Evolutionary conservation across 805 yeast species (phyloP), one percentile per base, ranked within the genome.

Genomic region (Kodamaea jinghongensis): DNA sequence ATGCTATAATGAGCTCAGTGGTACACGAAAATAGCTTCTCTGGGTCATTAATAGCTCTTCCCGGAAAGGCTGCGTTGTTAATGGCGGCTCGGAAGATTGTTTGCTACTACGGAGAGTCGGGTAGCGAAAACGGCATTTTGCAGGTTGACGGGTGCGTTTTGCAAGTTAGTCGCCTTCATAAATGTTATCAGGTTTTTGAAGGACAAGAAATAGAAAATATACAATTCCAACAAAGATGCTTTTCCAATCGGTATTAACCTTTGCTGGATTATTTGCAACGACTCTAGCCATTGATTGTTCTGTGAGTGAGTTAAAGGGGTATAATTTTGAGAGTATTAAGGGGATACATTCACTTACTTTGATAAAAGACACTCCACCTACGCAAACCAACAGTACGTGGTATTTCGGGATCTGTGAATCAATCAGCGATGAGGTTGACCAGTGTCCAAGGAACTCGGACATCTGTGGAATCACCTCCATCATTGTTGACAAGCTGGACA

Each of bases 401-500:
- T 78, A 72, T 52, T 47, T 90, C 27, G 83, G 87, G 36, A 67
- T 88, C 6, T 87, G 95, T 63, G 79, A 77, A 33, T 64, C 75
- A 0, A 57, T 72, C n/a, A 56, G 61, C 23, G 54, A 64, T 25
- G 23, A 20, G 23, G 56, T 66, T 6, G 65, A 70, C 7, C 70
- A 70, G 20, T 90, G 97, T 61, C 83, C 89, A 0, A 64, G 65
- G 34, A 80, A 83, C 46, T 78, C 90, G 1, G 86, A 85, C 47
- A 58, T 90, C 6, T 91, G 99, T 60, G 96, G 95, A 2, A 54
- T 84, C 12, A 80, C 84, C 16, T 52, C 66, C 8, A 71, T 86
- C 4, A 56, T 63, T 10, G 47, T 81, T 13, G 80, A 81, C n/a
- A 74, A 73, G 13, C 31, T 17, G 28, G 48, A 48, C 28, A 36